Evolutionary conservation across 306 rosid genomes (phyloP), one percentile per base, ranked within the genome.

Genomic region (Quercus cerris): DNA sequence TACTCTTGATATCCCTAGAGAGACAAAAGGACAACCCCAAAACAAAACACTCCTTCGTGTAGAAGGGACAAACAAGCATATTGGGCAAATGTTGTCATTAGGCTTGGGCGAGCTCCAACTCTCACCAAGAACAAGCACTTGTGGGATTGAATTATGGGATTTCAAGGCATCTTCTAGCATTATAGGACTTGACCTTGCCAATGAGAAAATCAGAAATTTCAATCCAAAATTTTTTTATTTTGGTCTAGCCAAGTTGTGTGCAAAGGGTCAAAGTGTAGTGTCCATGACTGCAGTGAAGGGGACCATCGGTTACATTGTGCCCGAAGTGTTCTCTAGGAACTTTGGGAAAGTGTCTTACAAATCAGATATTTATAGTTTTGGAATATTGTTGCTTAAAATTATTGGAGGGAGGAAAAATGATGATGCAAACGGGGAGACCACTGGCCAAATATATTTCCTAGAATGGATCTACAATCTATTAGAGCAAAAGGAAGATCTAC

Each of bases 21-120:
- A 22, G 22, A 22, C 22, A 22, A 22, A 22, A 22, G 22, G 22
- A 22, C 22, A 22, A 22, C 22, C 22, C 22, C 22, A 22, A 22
- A 22, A 22, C 22, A 22, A 22, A 22, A 22, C 22, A 22, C 22
- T 22, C 22, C 22, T 22, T 22, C 22, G 22, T 22, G 22, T 22
- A 22, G 22, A 22, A 22, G 22, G 22, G 22, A 22, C 22, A 22
- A 22, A 22, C 22, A 22, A 22, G 22, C 97, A 93, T 70, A 93
- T 93, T 30, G 94, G 68, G 81, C 94, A 93, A 0, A 64, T 80
- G 6, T 64, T 81, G 1, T 88, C 90, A 3, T 85, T 84, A 2
- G 84, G 83, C 81, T 75, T 85, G 1, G 87, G 94, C 14, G 89
- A 59, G 1, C 86, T 55, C 15, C 71, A 62, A 63, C 81, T 88